Conservation (phyloP, 129 eudicot species). For the Flaveria bidentis region DNA sequence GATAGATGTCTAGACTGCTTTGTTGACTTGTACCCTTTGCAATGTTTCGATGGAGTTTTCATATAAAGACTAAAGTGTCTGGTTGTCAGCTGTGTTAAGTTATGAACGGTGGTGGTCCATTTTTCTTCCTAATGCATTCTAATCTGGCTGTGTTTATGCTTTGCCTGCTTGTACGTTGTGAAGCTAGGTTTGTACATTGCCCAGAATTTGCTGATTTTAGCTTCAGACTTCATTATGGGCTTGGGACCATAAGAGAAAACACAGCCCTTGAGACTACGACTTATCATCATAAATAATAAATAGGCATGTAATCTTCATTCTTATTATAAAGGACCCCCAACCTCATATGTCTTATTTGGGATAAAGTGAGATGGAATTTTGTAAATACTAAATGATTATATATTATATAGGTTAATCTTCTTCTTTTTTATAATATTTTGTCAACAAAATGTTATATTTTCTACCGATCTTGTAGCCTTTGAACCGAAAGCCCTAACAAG, state of each 20-base stretch:
- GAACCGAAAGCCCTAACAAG: no score
- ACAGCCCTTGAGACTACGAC: slow-evolving; percentile 31
- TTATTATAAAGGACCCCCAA: slow-evolving; percentile 28
- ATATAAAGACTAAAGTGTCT: slow-evolving; percentile 19
- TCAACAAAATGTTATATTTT: no score
- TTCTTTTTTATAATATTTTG: no score
- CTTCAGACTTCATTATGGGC: slow-evolving; percentile 19
- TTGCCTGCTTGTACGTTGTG: slow-evolving; percentile 20
- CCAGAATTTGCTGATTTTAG: slow-evolving; percentile 20
- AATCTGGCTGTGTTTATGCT: slow-evolving; percentile 14
- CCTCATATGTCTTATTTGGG: not conserved
- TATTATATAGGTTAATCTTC: no score
- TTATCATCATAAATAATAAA: slow-evolving; percentile 23
- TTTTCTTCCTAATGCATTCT: slow-evolving; percentile 1
- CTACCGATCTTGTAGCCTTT: no score
- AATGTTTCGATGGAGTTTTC: not conserved
- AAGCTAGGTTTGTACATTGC: slow-evolving; percentile 13
- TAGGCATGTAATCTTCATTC: slow-evolving; percentile 14
- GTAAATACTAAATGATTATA: no score
- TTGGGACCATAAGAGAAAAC: slow-evolving; percentile 28
- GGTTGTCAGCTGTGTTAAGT: slow-evolving; percentile 18
- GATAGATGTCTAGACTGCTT: not conserved
- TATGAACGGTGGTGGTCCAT: slow-evolving; percentile 31
- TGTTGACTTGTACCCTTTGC: slow-evolving; percentile 3
- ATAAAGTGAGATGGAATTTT: no score